Evolutionary conservation across 2,329 filamentous ascomycete species (phyloP), one percentile per base, ranked within the genome.

Genomic region (Aspergillus clavatus): DNA sequence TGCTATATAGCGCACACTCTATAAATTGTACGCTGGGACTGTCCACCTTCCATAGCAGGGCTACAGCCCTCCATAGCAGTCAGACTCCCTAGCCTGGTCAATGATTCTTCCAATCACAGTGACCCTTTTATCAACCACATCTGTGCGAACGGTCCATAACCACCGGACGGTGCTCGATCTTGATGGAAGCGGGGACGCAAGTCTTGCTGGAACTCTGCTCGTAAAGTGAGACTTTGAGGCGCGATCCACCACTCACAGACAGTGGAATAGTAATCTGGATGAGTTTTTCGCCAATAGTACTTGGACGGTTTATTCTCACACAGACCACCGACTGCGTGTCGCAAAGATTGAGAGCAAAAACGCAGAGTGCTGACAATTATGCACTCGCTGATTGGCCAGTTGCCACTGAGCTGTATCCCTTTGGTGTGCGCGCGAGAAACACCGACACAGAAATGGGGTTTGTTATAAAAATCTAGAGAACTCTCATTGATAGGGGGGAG

Each of bases 281-380:
- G 10, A 3, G 31, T 1, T 18, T 2, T 12, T 35, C 31, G 10
- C 31, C 31, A 35, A 35, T 35, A 11, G 12, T 10, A 35, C 18
- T 6, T 10, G 6, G 10, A 10, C 8, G 16, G 19, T 35, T n/a
- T 21, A 12, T 19, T 16, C 14, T 11, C 10, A 35, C 31, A 21
- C 31, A 19, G 31, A 35, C 31, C 31, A 35, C 16, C 31, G 11
- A 16, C 16, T 35, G 31, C 8, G 31, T 11, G 16, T 19, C 18
- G 18, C 16, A 5, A 35, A 19, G 31, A 5, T 35, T 2, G 8
- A 18, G 12, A 18, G 7, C 31, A 38, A 39, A 51, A 39, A 28
- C 19, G 18, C 28, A n/a, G 33, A 38, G 5, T 12, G 45, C 42
- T 51, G 46, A 46, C 43, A 10, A 48, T 51, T 39, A n/a, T n/a